Evolutionary conservation across 2,329 filamentous ascomycete species (phyloP).

Genomic region (Blastomyces silverae): DNA sequence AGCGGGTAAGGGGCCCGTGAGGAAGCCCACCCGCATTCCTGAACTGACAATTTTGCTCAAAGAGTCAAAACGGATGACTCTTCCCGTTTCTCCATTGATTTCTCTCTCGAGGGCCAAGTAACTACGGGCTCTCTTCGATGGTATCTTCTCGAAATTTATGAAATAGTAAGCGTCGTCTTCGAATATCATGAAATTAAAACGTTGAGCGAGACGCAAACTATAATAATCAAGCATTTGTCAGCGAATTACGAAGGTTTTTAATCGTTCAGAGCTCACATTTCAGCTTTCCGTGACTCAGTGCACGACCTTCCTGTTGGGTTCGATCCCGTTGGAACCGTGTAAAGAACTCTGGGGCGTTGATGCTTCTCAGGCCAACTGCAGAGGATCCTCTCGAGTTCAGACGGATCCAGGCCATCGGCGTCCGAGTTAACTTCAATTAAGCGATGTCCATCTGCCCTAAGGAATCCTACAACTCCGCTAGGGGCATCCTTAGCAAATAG

Average conservation of each 20-base stretch:
- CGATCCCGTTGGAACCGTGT: slow-evolving; percentile 3
- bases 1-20: background rate
- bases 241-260: background rate
- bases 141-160: background rate
- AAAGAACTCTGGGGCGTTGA: background rate
- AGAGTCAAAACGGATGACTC: slow-evolving; percentile 3
- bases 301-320: background rate
- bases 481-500: background rate
- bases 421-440: background rate
- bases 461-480: background rate
- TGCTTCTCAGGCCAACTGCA: background rate
- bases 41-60: slow-evolving; percentile 2
- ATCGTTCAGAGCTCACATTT: background rate
- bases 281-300: background rate
- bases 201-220: slow-evolving; percentile 1
- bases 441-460: background rate
- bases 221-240: background rate
- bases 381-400: background rate
- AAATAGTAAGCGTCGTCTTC: slow-evolving; percentile 6
- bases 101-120: background rate
- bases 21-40: slow-evolving; percentile 2
- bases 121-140: slow-evolving; percentile 1
- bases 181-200: slow-evolving; percentile 1
- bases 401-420: background rate
- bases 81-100: slow-evolving; percentile 1